Base-by-base conservation (phyloP, 129 eudicot species). In the Calendula officinalis region DNA sequence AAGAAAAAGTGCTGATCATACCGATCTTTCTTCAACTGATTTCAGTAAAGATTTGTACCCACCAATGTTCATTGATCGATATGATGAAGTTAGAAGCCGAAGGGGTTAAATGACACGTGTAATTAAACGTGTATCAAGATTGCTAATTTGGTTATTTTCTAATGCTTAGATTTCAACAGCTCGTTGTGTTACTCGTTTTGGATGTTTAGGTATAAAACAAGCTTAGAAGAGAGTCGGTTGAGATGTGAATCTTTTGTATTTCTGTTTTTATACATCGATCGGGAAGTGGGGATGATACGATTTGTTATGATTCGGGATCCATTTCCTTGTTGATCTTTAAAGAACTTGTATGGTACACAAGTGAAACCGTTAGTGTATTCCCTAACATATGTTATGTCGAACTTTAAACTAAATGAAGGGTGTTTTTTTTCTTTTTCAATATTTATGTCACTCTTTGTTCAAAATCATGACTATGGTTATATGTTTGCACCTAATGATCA, bases 31-130 rank as follows among this genome's bases (percentile, higher is more conserved):
- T 49, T 67, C 94, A 27, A 79, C 81, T 11, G 86, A 79, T 40
- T 36, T 81, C 63, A 75, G 87, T 67, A 75, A 69, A 39, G 87
- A 87, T 85, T 77, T 85, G 63, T 84, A 91, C 55, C 98, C 88
- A 14, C 84, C 95, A 4, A 38, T 69, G 56, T 72, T 68, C 12
- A 37, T 83, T 30, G 68, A 73, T 48, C 48, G 66, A 59, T 69
- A 61, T 53, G 82, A 75, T 56, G 75, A 76, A 77, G 73, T 65
- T 32, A 71, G 44, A 33, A 50, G 75, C 47, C 70, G 67, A 57
- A 61, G 46, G 40, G 55, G 51, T 39, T 22, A 68, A 59, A 41
- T 54, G 15, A 36, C 42, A 46, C 56, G 56, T 32, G 10, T 4
- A 51, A 67, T 22, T 46, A n/a, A n/a, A n/a, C n/a, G 42, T 44